Conservation (phyloP, 257 asterid genomes). For the Nicotiana knightiana region DNA sequence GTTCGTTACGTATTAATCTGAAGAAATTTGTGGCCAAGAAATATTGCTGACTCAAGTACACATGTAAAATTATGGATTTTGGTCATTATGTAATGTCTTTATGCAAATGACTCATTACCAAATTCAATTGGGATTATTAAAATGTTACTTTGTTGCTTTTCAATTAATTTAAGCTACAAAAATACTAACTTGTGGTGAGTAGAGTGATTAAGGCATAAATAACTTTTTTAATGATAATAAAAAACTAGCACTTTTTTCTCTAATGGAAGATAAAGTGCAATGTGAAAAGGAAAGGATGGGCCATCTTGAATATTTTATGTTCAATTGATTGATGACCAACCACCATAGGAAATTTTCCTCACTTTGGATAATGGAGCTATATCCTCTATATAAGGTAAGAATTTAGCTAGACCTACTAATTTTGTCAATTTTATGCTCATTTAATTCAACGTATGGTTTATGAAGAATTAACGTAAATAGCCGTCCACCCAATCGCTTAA, state of each 20-base stretch:
- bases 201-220: neutral
- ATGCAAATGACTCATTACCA: neutral
- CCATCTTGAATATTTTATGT: neutral
- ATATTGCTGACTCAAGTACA: slow-evolving; percentile 39
- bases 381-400: too few species aligned
- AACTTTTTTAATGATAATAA: too few species aligned
- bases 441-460: neutral
- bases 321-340: neutral
- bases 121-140: neutral
- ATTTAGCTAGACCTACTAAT: too few species aligned
- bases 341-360: neutral
- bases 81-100: neutral
- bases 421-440: too few species aligned
- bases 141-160: neutral
- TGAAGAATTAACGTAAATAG: too few species aligned
- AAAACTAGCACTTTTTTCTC: neutral
- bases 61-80: neutral
- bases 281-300: neutral
- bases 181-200: neutral
- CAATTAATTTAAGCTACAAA: neutral
- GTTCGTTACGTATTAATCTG: neutral
- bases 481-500: too few species aligned
- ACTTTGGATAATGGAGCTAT: neutral
- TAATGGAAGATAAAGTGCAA: neutral
- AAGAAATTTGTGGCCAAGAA: slow-evolving; percentile 18